Conservation (phyloP, 2,329 filamentous ascomycete genomes). For the Capronia americana region DNA sequence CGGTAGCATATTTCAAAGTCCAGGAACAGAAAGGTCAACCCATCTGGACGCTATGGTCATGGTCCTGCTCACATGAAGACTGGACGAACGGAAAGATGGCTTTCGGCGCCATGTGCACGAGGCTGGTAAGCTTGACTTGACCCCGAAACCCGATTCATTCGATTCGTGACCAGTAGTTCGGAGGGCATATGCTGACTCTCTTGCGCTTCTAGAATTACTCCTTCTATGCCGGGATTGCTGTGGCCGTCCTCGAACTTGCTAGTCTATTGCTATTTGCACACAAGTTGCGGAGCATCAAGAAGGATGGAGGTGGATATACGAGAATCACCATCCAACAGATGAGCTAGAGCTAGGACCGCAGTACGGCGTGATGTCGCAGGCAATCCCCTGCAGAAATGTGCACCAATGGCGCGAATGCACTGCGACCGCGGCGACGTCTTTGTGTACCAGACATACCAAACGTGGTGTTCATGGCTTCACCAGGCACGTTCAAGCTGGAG, state of each 20-base stretch:
- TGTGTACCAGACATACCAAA: neutral
- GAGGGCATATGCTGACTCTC: neutral
- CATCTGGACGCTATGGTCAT: conserved; percentile 21
- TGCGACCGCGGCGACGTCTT: neutral
- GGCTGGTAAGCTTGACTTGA: conserved; percentile 30
- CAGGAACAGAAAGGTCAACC: conserved; percentile 9
- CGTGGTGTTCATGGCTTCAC: neutral
- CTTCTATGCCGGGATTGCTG: conserved; percentile 4
- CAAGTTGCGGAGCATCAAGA: conserved; percentile 5
- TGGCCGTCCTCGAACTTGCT: neutral
- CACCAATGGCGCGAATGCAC: neutral
- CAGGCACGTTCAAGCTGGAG: neutral
- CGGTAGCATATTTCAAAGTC: conserved; percentile 19
- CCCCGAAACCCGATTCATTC: neutral
- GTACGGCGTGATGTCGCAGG: neutral
- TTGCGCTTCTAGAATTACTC: conserved; percentile 3
- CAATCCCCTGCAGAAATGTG: neutral
- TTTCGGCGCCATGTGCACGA: conserved; percentile 17
- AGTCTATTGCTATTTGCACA: conserved; percentile 2
- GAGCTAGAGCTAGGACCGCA: neutral
- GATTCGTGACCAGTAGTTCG: neutral
- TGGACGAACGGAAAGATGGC: conserved; percentile 20
- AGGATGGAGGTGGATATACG: neutral
- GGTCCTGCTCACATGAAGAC: conserved; percentile 14
- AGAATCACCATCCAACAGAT: conserved; percentile 4